A percentile compares a stretch with the other conserved stretches of the same genome.
These are phyloP conservation scores for Groenewaldozyma sp. DNA, from an alignment of 1,139 yeast genomes.

Conservation along the genomic window DNA sequence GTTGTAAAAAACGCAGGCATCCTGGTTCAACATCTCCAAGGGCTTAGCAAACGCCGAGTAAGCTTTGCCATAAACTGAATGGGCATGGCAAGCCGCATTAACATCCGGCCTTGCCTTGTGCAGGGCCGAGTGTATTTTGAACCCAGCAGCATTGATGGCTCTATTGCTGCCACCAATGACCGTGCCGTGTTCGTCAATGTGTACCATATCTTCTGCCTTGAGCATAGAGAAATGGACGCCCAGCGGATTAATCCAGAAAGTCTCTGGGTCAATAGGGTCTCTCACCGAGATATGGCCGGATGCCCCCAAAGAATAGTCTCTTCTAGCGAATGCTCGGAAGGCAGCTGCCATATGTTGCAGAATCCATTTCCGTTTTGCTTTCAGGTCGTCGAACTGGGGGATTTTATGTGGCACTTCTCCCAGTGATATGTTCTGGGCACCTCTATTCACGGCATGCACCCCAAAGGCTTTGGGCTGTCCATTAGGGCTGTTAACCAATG, in stretches of 20 bases:
- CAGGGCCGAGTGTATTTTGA: conserved; percentile 66
- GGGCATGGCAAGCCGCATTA: conserved; percentile 76
- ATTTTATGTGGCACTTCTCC: conserved; percentile 25
- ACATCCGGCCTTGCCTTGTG: conserved; percentile 75
- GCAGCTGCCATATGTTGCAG: conserved; percentile 77
- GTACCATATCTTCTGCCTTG: conserved; percentile 66
- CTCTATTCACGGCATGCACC: too few species aligned
- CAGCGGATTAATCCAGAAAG: conserved; percentile 76
- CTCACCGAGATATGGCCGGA: conserved; percentile 78
- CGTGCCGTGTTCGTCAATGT: conserved; percentile 63
- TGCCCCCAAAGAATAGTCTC: conserved; percentile 64
- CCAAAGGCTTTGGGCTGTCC: too few species aligned
- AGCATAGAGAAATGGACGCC: conserved; percentile 63
- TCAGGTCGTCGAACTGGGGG: conserved; percentile 45
- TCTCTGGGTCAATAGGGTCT: conserved; percentile 61
- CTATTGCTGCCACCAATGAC: conserved; percentile 57
- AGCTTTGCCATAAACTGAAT: conserved; percentile 66
- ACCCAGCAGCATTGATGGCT: conserved; percentile 74
- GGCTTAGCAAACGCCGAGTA: conserved; percentile 63
- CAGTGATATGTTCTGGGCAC: conserved; percentile 18
- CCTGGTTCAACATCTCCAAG: conserved; percentile 75
- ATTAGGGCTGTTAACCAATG: too few species aligned
- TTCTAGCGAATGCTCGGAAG: conserved; percentile 66
- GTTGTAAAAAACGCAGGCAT: conserved; percentile 58
- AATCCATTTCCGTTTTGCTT: conserved; percentile 51